Percentiles rank a stretch among this genome's conserved stretches.
Conservation (phyloP, 192 early-diverging fungal species). For the Coemansia sp. region DNA sequence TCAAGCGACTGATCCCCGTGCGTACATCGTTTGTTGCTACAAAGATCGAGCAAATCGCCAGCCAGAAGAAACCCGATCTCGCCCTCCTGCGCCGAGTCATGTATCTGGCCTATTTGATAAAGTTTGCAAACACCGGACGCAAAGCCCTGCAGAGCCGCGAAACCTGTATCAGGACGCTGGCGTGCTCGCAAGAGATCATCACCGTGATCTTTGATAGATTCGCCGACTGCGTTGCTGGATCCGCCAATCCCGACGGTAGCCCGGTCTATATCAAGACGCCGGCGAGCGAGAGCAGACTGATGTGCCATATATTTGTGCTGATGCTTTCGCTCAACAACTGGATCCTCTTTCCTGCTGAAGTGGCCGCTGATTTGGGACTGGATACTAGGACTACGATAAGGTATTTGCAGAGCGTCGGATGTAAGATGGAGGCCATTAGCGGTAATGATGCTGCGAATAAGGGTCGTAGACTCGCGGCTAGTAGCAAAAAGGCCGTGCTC, state of each 20-base stretch:
- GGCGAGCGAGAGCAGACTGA: slow-evolving; percentile 71
- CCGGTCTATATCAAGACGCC: slow-evolving; percentile 59
- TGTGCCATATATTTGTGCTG: slow-evolving; percentile 76
- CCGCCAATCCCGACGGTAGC: slow-evolving; percentile 47
- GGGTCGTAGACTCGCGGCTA: slow-evolving; percentile 14
- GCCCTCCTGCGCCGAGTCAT: slow-evolving; percentile 60
- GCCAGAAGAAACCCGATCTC: slow-evolving; percentile 32
- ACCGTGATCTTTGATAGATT: slow-evolving; percentile 64
- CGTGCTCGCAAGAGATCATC: slow-evolving; percentile 59
- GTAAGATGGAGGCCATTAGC: slow-evolving; percentile 46
- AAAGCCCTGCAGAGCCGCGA: slow-evolving; percentile 57
- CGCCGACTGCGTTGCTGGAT: slow-evolving; percentile 62
- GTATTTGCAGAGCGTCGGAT: slow-evolving; percentile 51
- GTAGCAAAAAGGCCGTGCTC: slow-evolving; percentile 46
- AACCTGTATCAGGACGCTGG: slow-evolving; percentile 43
- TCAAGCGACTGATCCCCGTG: slow-evolving; percentile 16
- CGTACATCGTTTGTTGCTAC: slow-evolving; percentile 38
- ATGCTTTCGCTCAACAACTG: slow-evolving; percentile 75
- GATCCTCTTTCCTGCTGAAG: slow-evolving; percentile 61
- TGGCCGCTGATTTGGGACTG: slow-evolving; percentile 67
- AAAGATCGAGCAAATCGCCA: slow-evolving; percentile 39
- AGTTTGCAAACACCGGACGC: slow-evolving; percentile 60
- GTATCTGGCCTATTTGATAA: slow-evolving; percentile 81
- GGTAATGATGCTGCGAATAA: slow-evolving; percentile 11
- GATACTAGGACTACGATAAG: slow-evolving; percentile 18